These are phyloP conservation scores for Crithidia bombi DNA, from an alignment of 208 protist species.

Conservation along the genomic window DNA sequence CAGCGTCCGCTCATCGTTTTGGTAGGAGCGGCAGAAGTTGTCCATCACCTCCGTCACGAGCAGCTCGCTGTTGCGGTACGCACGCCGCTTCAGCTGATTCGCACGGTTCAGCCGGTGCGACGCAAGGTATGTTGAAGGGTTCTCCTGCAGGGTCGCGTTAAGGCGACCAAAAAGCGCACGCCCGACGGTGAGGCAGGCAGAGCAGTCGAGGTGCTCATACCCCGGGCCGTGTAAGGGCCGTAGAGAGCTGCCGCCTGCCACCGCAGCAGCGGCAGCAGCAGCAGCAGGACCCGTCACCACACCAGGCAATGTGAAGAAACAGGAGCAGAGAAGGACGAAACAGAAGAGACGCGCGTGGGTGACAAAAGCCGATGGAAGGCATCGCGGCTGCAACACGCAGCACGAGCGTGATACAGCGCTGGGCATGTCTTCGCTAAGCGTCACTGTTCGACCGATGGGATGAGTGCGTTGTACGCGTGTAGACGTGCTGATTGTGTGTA, in stretches of 20 bases:
- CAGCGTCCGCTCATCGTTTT: conserved; percentile 51
- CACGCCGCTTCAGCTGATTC: conserved; percentile 40
- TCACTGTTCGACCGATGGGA: too few relatives aligned
- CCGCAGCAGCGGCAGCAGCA: conserved; percentile 14
- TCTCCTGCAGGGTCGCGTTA: conserved; percentile 61
- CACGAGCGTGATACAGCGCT: too few relatives aligned
- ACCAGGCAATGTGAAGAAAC: not conserved
- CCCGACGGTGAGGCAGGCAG: conserved; percentile 73
- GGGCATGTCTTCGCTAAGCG: too few relatives aligned
- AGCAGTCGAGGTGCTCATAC: conserved; percentile 84
- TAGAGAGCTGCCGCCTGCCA: conserved; percentile 17
- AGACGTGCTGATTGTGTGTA: too few relatives aligned
- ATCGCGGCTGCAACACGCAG: too few relatives aligned
- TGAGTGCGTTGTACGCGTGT: too few relatives aligned
- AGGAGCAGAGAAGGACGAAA: not conserved
- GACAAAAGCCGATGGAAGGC: too few relatives aligned
- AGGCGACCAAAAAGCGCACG: conserved; percentile 55
- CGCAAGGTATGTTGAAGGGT: conserved; percentile 45
- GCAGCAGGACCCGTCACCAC: too few relatives aligned
- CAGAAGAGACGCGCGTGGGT: not conserved
- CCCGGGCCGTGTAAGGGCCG: conserved; percentile 37
- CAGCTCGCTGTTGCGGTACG: conserved; percentile 75
- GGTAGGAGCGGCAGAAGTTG: conserved; percentile 48
- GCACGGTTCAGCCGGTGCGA: conserved; percentile 53
- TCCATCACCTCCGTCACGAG: conserved; percentile 81